A percentile compares a stretch with the other conserved stretches of the same genome.
Conservation (phyloP, 2,329 filamentous ascomycete genomes). For the Cytospora schulzeri region DNA sequence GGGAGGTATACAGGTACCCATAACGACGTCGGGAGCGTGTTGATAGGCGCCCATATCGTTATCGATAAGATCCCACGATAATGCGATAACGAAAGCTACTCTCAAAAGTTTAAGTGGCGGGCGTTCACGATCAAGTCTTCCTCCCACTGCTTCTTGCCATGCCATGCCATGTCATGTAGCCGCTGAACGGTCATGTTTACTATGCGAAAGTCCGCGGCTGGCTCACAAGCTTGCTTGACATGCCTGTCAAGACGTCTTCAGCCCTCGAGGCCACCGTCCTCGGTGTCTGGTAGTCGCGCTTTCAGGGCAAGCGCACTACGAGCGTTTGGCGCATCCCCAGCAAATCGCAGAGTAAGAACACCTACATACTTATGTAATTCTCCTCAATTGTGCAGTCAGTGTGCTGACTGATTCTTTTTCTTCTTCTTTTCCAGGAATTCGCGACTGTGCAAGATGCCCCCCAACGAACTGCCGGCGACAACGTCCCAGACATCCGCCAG, state of each 20-base stretch:
- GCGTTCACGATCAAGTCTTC: background rate
- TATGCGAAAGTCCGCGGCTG: conserved; percentile 34
- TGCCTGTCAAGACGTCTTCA: conserved; percentile 31
- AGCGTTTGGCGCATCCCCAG: background rate
- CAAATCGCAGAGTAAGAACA: conserved; percentile 12
- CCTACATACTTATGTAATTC: conserved; percentile 13
- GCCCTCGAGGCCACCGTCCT: background rate
- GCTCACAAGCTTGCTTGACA: conserved; percentile 39
- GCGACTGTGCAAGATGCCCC: conserved; percentile 18
- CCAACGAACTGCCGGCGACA: background rate
- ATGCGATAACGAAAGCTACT: background rate
- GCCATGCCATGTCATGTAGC: background rate
- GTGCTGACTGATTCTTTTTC: background rate
- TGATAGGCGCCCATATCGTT: too few species aligned
- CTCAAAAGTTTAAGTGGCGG: background rate
- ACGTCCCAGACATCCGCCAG: conserved; percentile 39
- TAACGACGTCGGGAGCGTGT: too few species aligned
- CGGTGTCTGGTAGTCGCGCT: conserved; percentile 6
- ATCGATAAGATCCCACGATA: too few species aligned
- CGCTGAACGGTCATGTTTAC: conserved; percentile 30
- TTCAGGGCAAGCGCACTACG: conserved; percentile 8
- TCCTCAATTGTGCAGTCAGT: background rate
- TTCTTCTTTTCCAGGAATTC: conserved; percentile 4
- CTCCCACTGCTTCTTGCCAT: background rate
- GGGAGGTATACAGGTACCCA: too few species aligned